These are phyloP conservation scores for Trichoderma hamatum DNA, from an alignment of 2,329 filamentous ascomycete species.

Conservation along the genomic window DNA sequence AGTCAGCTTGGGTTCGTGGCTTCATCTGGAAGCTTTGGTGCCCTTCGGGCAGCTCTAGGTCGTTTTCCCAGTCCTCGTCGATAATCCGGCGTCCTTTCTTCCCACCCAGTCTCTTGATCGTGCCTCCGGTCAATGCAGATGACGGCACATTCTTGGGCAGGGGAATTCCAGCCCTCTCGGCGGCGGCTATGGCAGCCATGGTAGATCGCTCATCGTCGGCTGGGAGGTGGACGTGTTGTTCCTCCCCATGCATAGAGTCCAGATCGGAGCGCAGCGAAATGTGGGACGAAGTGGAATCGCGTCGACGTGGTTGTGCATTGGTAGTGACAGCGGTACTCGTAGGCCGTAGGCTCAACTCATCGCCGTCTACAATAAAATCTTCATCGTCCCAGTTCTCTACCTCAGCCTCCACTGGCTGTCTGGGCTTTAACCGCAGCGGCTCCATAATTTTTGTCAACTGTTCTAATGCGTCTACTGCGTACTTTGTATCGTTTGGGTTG, in stretches of 20 bases:
- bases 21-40: conserved; percentile 67
- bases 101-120: conserved; percentile 85
- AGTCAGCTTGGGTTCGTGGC: conserved; percentile 59
- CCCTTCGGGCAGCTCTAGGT: conserved; percentile 68
- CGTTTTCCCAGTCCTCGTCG: conserved; percentile 81
- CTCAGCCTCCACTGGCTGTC: conserved; percentile 58
- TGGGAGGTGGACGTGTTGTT: conserved; percentile 83
- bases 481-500: conserved; percentile 13
- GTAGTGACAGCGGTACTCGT: conserved; percentile 42
- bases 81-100: conserved; percentile 72
- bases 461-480: conserved; percentile 9
- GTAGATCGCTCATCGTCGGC: conserved; percentile 85
- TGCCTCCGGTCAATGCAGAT: conserved; percentile 87
- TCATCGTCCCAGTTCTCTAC: conserved; percentile 83
- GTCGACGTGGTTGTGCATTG: conserved; percentile 50
- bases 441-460: conserved; percentile 50
- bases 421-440: conserved; percentile 55
- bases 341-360: conserved; percentile 64
- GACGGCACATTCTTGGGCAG: conserved; percentile 84
- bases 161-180: conserved; percentile 87
- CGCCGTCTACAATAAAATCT: conserved; percentile 70
- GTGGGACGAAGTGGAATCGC: conserved; percentile 81
- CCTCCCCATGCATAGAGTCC: conserved; percentile 74
- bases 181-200: conserved; percentile 82
- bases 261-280: conserved; percentile 81